phyloP scores from a whole-genome alignment of 768 basidiomycete genomes.

The Trametes sanguinea region DNA sequence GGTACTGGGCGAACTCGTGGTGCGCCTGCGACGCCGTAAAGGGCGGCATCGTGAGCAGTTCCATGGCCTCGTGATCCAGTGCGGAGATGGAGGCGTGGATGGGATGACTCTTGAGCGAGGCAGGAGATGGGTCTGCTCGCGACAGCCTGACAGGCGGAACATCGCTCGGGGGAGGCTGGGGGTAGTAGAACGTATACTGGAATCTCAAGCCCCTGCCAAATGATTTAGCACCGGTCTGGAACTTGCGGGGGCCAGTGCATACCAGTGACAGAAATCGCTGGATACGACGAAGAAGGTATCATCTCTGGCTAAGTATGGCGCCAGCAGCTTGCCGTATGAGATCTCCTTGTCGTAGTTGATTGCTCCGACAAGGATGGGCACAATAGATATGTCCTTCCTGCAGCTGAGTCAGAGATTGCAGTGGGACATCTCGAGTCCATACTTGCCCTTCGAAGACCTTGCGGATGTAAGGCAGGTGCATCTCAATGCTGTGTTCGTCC shows the following conservation, averaged over 20 bases:
- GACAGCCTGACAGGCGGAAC: constrained; percentile 53
- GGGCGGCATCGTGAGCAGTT: constrained; percentile 60
- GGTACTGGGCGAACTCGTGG: constrained; percentile 62
- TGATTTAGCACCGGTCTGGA: not conserved
- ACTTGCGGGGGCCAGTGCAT: constrained; percentile 21
- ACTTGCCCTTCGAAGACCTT: constrained; percentile 80
- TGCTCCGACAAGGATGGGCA: constrained; percentile 90
- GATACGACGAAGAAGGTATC: constrained; percentile 90
- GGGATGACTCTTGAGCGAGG: constrained; percentile 48
- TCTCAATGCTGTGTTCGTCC: constrained; percentile 96
- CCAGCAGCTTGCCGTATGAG: constrained; percentile 68
- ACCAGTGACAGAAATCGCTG: constrained; percentile 99
- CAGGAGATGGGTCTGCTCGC: constrained; percentile 40
- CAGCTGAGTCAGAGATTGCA: not conserved
- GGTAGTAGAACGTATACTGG: constrained; percentile 86
- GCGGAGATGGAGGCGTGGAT: constrained; percentile 83
- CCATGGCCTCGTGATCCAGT: constrained; percentile 88
- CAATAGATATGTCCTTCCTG: constrained; percentile 76
- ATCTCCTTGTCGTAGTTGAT: constrained; percentile 62
- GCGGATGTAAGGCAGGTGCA: constrained; percentile 92
- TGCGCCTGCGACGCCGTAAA: constrained; percentile 58
- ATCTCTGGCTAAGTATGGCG: constrained; percentile 74
- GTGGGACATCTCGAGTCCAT: not conserved
- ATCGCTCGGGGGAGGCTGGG: constrained; percentile 53
- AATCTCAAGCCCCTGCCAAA: constrained; percentile 75